Conservation (phyloP, 768 basidiomycete species). For the Pluteus cervinus region DNA sequence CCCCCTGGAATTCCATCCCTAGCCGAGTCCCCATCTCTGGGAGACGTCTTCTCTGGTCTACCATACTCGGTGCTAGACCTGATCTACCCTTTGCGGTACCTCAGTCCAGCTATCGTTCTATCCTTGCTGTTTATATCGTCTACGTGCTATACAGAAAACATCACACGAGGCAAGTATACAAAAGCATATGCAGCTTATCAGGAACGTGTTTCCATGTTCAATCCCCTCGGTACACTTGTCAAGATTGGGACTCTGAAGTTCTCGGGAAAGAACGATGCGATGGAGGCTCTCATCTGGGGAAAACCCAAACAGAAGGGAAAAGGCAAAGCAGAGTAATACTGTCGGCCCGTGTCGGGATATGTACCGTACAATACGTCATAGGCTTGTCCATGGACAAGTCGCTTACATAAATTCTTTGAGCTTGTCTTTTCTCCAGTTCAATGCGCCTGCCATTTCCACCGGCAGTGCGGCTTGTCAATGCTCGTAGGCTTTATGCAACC, state of each 20-base stretch:
- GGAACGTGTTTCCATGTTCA: conserved; percentile 77
- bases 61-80: conserved; percentile 12
- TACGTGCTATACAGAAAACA: conserved; percentile 75
- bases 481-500: conserved; percentile 22
- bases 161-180: conserved; percentile 71
- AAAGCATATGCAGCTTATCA: conserved; percentile 66
- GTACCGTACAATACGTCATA: background rate
- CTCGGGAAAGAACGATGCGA: conserved; percentile 10
- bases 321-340: background rate
- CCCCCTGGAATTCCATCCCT: conserved; percentile 18
- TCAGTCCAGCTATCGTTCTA: conserved; percentile 56
- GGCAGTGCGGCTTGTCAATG: conserved; percentile 4
- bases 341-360: background rate
- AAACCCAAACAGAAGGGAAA: background rate
- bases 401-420: background rate
- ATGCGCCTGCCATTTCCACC: background rate
- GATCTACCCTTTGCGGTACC: conserved; percentile 15
- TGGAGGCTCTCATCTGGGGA: conserved; percentile 22
- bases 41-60: conserved; percentile 8
- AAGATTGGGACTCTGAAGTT: conserved; percentile 3
- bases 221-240: conserved; percentile 26
- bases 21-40: conserved; percentile 8
- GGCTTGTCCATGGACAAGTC: background rate
- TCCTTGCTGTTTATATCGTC: conserved; percentile 73
- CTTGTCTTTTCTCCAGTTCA: background rate